Percentiles rank a stretch among this genome's conserved stretches.
Conservation (phyloP, 768 basidiomycete genomes). For the Stropharia rugosoannulata region DNA sequence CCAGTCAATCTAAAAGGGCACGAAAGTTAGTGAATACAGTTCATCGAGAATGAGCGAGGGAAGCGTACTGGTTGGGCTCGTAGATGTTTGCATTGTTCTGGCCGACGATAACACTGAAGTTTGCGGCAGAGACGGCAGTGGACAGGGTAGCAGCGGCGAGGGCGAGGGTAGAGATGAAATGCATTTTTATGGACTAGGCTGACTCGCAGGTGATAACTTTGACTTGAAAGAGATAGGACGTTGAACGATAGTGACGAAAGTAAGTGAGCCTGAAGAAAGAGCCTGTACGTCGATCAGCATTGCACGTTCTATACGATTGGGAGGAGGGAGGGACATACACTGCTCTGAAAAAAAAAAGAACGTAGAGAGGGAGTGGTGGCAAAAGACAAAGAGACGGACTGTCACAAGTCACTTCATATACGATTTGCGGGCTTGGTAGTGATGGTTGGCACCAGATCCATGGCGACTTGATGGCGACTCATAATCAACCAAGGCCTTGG, state of each 20-base stretch:
- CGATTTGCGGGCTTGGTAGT: constrained; percentile 2
- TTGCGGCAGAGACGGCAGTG: constrained; percentile 27
- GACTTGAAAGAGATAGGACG: constrained; percentile 6
- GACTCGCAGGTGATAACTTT: background rate
- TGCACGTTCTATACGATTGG: background rate
- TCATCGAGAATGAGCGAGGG: background rate
- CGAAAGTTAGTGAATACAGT: background rate
- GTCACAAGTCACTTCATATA: constrained; percentile 5
- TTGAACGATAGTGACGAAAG: constrained; percentile 5
- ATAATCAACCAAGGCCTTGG: background rate
- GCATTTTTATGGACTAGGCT: constrained; percentile 14
- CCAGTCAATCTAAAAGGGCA: constrained; percentile 24
- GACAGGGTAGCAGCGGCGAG: constrained; percentile 21
- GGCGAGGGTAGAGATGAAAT: constrained; percentile 18
- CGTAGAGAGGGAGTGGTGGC: background rate
- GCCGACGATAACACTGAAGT: constrained; percentile 33
- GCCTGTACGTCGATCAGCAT: constrained; percentile 9
- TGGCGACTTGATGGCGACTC: constrained; percentile 1
- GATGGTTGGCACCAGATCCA: constrained; percentile 1
- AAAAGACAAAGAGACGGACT: constrained; percentile 4
- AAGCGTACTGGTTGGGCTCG: constrained; percentile 22
- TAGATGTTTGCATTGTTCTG: constrained; percentile 23
- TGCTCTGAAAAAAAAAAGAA: constrained; percentile 28
- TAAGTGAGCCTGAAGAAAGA: constrained; percentile 3
- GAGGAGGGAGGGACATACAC: constrained; percentile 20